Evolutionary conservation across 2,329 filamentous ascomycete species (phyloP), one percentile per base, ranked within the genome.

Genomic region (Diaporthe citrichinensis): DNA sequence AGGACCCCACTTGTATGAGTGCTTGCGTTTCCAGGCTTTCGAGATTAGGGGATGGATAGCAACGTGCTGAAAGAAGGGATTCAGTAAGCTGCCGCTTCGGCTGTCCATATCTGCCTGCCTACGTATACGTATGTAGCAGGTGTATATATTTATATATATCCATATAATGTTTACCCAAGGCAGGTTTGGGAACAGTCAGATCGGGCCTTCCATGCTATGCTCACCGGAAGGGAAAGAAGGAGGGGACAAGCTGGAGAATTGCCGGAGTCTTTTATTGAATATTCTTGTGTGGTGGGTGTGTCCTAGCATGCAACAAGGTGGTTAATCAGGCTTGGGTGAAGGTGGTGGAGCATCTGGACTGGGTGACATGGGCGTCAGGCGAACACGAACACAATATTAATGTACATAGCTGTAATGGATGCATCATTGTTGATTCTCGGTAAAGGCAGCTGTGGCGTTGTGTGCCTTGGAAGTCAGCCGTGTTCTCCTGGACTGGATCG

Each of bases 111-210:
- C 34, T 65, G 51, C 59, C 73, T 73, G 69, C 71, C 68, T 72
- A 75, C 68, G 69, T 65, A 75, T 49, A 73, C 58, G 59, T 75
- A 75, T 57, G 68, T 58, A 73, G 69, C 69, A 75, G 68, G 58
- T 75, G 61, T 74, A 74, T 46, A 74, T 69, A 74, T 69, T 34
- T 68, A 74, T 28, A 73, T 65, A 71, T 58, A 65, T 73, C 58
- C 39, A 73, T 73, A 73, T 73, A 73, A 73, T 73, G 58, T 73
- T 55, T 73, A 44, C 71, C 71, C 58, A 61, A 51, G 71, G n/a
- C 57, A 55, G 20, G 51, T 41, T 72, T 72, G 71, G 71, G 57
- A 44, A 20, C 25, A 71, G 39, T 25, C n/a, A 28, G 12, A 72
- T 34, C 4, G 3, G 20, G 31, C 31, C 7, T 25, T 20, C 3